Evolutionary conservation across 768 basidiomycete genomes (phyloP), one percentile per base, ranked within the genome.

Genomic region (Auriscalpium orientale): DNA sequence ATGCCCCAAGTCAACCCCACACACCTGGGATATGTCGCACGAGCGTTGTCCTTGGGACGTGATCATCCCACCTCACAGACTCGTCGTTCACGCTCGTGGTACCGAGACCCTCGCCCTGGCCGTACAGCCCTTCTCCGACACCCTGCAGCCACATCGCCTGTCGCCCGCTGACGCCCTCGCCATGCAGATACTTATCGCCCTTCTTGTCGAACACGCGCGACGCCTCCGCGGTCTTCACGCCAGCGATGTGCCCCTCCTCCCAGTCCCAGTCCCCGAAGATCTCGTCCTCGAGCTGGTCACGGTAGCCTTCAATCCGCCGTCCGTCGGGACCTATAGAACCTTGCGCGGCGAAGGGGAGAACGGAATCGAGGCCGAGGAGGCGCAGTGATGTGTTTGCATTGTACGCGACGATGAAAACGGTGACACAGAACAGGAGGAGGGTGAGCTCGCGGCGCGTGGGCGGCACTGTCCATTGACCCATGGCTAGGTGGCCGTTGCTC

Each of bases 381-480:
- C 76, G 74, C 7, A 89, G 71, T 0, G 87, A 82, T 3, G 76
- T 68, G 67, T 89, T 85, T 57, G 90, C 71, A 70, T 92, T 88
- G 67, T 85, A 89, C 40, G 89, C 79, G 46, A 93, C 68, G 33
- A 87, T 70, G 65, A 91, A 89, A 50, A 82, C 69, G 15, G 80
- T 73, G 35, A 89, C 67, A 10, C 84, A 80, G 62, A 86, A 80
- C 37, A 90, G 71, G 57, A 89, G 64, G 62, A 94, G 78, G 10
- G 81, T 75, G 35, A 87, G 62, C 70, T 94, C 92, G 60, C 91
- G 82, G 60, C 85, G 79, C 49, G 79, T 87, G 11, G 86, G 90
- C 51, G 82, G 80, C 3, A 81, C 75, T 45, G 72, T 69, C 85
- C 87, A 89, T 55, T 74, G n/a, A 22, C 33, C 33, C 59, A 61